phyloP scores from a whole-genome alignment of 176 grass and related monocot genomes.

The Echinochloa phyllopogon region DNA sequence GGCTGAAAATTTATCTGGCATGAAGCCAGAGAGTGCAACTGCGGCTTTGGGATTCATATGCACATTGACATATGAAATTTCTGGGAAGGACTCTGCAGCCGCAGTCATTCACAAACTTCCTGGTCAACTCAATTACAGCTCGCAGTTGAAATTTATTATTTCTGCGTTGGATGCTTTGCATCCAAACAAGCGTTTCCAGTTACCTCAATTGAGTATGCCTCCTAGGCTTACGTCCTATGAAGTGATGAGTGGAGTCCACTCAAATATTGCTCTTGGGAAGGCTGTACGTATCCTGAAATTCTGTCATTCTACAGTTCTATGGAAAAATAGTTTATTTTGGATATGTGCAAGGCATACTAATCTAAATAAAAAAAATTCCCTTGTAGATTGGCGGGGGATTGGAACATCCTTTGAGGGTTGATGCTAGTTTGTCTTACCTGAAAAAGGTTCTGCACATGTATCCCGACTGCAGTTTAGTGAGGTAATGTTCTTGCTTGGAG shows the following conservation, averaged over 20 bases:
- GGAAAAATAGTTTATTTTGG: conserved; percentile 19
- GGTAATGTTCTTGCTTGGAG: conserved; percentile 55
- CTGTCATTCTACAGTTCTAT: conserved; percentile 26
- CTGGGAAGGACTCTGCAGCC: conserved; percentile 72
- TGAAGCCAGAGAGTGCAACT: conserved; percentile 63
- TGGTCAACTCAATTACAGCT: conserved; percentile 54
- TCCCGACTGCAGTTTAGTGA: conserved; percentile 81
- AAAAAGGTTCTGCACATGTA: conserved; percentile 92
- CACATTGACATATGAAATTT: conserved; percentile 79
- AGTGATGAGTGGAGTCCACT: conserved; percentile 83
- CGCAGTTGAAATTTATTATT: conserved; percentile 76
- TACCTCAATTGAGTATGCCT: conserved; percentile 60
- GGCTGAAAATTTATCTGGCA: conserved; percentile 66
- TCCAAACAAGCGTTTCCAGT: conserved; percentile 66
- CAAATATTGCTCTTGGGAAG: conserved; percentile 86
- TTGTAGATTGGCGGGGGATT: conserved; percentile 61
- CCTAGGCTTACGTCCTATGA: conserved; percentile 59
- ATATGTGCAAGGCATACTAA: conserved; percentile 28
- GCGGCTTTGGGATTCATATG: conserved; percentile 73
- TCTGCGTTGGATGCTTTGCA: conserved; percentile 88
- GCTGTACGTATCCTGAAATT: conserved; percentile 60
- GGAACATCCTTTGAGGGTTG: conserved; percentile 56
- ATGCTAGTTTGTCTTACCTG: conserved; percentile 69
- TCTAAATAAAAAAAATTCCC: conserved; percentile 4
- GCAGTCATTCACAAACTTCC: conserved; percentile 79